Conservation (phyloP, 176 grass and related monocot species). For the Hordeum marinum region DNA sequence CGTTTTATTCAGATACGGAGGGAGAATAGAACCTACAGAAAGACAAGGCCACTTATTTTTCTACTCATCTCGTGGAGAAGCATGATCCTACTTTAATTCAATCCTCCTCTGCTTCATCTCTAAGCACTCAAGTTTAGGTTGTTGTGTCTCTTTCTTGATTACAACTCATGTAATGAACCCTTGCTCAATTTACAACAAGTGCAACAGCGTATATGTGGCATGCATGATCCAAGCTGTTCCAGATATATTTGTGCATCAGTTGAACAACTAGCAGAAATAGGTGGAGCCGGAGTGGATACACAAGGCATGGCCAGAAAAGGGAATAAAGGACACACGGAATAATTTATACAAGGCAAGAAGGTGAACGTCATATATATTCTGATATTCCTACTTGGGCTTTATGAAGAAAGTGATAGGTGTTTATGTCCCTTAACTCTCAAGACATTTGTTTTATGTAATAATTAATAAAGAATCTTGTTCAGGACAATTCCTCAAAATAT, state of each 20-base stretch:
- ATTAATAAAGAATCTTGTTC: slow-evolving; percentile 15
- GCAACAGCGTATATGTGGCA: slow-evolving; percentile 30
- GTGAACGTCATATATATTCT: slow-evolving; percentile 47
- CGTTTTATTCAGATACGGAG: slow-evolving; percentile 6
- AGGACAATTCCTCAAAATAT: neutral
- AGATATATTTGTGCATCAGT: slow-evolving; percentile 18
- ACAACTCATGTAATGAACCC: slow-evolving; percentile 27
- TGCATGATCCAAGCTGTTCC: neutral
- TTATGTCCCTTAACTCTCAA: neutral
- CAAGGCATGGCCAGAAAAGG: slow-evolving; percentile 6
- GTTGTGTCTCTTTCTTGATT: slow-evolving; percentile 30
- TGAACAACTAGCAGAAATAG: slow-evolving; percentile 27
- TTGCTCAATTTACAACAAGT: slow-evolving; percentile 14
- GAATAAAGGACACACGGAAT: slow-evolving; percentile 18
- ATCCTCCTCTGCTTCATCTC: slow-evolving; percentile 21
- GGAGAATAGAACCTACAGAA: neutral
- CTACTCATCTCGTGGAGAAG: slow-evolving; percentile 12
- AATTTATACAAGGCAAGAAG: slow-evolving; percentile 23
- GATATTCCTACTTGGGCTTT: slow-evolving; percentile 55
- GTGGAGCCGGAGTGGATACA: neutral
- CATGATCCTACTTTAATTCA: slow-evolving; percentile 23
- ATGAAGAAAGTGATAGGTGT: slow-evolving; percentile 37
- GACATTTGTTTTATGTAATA: neutral
- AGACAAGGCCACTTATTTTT: neutral
- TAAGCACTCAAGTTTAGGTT: slow-evolving; percentile 26